Evolutionary conservation across 768 basidiomycete species (phyloP).

Genomic region (Boletus rex-veris): DNA sequence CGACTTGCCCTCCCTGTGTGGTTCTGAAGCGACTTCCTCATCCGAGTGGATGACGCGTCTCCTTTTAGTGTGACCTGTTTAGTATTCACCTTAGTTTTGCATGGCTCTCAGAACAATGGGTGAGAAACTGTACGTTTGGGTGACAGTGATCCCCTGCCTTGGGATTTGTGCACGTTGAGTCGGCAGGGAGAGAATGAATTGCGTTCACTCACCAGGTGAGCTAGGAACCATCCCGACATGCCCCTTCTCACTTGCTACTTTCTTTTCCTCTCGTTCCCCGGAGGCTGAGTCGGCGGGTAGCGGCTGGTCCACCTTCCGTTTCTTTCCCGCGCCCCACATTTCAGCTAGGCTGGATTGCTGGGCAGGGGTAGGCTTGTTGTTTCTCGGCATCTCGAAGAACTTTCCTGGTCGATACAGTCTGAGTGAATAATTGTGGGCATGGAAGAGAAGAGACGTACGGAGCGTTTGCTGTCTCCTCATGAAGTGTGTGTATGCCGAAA

Average conservation of each 20-base stretch:
- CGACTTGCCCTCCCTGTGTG: neutral
- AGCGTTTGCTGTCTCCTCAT: slow-evolving; percentile 79
- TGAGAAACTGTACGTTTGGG: slow-evolving; percentile 15
- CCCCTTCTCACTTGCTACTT: slow-evolving; percentile 16
- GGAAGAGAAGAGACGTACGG: slow-evolving; percentile 37
- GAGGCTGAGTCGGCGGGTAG: slow-evolving; percentile 20
- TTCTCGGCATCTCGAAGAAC: slow-evolving; percentile 73
- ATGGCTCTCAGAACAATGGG: neutral
- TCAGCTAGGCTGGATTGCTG: slow-evolving; percentile 79
- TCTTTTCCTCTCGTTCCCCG: slow-evolving; percentile 25
- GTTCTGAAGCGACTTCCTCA: slow-evolving; percentile 36
- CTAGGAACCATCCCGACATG: neutral
- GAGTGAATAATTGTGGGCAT: neutral
- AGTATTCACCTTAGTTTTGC: neutral
- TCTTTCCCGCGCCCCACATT: slow-evolving; percentile 61
- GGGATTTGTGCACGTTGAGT: slow-evolving; percentile 14
- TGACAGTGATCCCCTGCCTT: slow-evolving; percentile 29
- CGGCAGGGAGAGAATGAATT: neutral
- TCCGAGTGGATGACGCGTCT: slow-evolving; percentile 54
- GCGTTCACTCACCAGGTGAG: slow-evolving; percentile 11
- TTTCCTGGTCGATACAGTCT: slow-evolving; percentile 44
- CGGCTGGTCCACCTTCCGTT: slow-evolving; percentile 22
- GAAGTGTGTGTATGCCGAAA: slow-evolving; percentile 5
- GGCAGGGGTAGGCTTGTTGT: slow-evolving; percentile 59
- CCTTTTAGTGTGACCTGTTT: slow-evolving; percentile 42